These are phyloP conservation scores for Colletotrichum sidae DNA, from an alignment of 2,329 filamentous ascomycete genomes.

Conservation along the genomic window DNA sequence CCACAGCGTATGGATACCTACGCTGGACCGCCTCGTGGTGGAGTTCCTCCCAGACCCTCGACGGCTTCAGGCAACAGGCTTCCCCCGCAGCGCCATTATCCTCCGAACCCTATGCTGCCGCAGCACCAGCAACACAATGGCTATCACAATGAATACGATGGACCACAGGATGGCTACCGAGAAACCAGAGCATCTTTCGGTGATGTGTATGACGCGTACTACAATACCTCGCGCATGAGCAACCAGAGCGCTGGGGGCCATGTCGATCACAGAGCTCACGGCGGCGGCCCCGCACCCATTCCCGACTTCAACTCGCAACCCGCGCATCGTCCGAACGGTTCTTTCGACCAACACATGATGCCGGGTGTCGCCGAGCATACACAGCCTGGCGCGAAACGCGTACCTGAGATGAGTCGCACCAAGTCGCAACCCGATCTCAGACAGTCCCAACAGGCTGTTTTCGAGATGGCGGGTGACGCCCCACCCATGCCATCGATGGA, in stretches of 20 bases:
- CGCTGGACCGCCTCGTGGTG: constrained; percentile 54
- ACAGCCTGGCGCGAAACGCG: constrained; percentile 63
- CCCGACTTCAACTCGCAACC: constrained; percentile 57
- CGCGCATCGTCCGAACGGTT: constrained; percentile 46
- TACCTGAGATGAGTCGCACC: constrained; percentile 67
- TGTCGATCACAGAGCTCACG: constrained; percentile 39
- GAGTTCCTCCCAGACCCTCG: constrained; percentile 63
- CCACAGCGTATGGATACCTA: constrained; percentile 54
- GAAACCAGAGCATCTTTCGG: constrained; percentile 41
- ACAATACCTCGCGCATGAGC: constrained; percentile 41
- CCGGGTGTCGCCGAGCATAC: constrained; percentile 51
- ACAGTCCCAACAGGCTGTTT: constrained; percentile 74
- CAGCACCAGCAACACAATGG: constrained; percentile 30
- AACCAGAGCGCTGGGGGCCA: constrained; percentile 40
- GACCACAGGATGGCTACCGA: constrained; percentile 47
- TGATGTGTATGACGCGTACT: constrained; percentile 43
- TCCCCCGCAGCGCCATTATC: constrained; percentile 65
- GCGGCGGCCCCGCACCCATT: constrained; percentile 36
- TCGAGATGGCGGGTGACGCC: constrained; percentile 77
- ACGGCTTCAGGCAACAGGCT: constrained; percentile 65
- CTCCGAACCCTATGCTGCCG: constrained; percentile 55
- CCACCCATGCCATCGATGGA: constrained; percentile 65
- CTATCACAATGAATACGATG: constrained; percentile 47
- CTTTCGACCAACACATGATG: constrained; percentile 62
- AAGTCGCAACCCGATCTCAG: constrained; percentile 77